Percentiles rank a stretch among this genome's conserved stretches.
These are phyloP conservation scores for Hygrophila difformis DNA, from an alignment of 257 asterid genomes.

Conservation along the genomic window DNA sequence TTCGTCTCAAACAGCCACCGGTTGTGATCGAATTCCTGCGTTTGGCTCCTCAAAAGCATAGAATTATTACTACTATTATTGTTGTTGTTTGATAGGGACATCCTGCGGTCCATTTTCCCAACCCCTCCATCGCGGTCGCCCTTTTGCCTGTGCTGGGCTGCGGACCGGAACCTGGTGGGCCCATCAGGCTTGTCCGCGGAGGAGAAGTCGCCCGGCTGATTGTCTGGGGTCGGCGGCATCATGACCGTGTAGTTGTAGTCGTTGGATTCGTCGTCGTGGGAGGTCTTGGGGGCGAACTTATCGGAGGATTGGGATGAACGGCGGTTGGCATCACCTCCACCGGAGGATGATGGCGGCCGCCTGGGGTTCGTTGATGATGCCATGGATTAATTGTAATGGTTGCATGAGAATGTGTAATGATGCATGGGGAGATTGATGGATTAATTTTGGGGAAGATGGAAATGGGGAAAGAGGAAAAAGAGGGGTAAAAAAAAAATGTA, in stretches of 20 bases:
- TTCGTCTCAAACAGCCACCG: slow-evolving; percentile 87
- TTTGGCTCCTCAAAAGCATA: slow-evolving; percentile 78
- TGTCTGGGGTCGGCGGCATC: slow-evolving; percentile 60
- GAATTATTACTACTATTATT: slow-evolving; percentile 55
- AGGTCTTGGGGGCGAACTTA: too few relatives aligned
- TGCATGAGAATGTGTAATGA: too few relatives aligned
- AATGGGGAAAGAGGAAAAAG: too few relatives aligned
- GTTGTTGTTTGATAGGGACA: slow-evolving; percentile 53
- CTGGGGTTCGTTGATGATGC: too few relatives aligned
- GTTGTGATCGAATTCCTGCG: slow-evolving; percentile 90
- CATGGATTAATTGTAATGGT: too few relatives aligned
- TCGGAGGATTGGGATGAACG: too few relatives aligned
- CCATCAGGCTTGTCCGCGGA: slow-evolving; percentile 75
- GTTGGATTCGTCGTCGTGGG: too few relatives aligned
- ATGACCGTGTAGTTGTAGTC: slow-evolving; percentile 54
- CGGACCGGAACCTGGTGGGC: slow-evolving; percentile 45
- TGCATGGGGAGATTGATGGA: too few relatives aligned
- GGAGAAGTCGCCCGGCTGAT: slow-evolving; percentile 47
- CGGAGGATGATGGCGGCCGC: too few relatives aligned
- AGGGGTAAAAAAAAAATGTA: too few relatives aligned
- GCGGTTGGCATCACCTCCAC: too few relatives aligned
- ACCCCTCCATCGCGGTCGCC: slow-evolving; percentile 18
- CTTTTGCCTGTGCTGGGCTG: slow-evolving; percentile 26
- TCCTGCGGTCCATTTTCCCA: slow-evolving; percentile 51
- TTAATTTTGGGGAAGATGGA: too few relatives aligned